Conservation (phyloP, 1,139 yeast species). For the Saccharomycopsis phalli region DNA sequence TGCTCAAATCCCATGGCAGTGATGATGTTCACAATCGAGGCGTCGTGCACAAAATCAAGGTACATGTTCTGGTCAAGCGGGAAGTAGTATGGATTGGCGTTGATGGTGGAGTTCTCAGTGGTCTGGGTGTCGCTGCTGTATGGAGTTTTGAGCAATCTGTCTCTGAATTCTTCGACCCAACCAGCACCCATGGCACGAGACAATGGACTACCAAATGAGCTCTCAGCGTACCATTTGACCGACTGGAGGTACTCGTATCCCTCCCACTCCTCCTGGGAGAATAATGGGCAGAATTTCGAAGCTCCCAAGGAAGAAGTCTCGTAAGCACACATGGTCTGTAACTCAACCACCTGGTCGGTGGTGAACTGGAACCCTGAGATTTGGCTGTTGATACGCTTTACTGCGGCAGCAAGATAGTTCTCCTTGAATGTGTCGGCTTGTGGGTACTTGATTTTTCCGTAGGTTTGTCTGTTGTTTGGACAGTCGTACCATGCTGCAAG, state of each 20-base stretch:
- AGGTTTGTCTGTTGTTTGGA: constrained; percentile 28
- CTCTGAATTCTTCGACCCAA: constrained; percentile 21
- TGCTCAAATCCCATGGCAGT: constrained; percentile 22
- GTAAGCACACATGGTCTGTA: constrained; percentile 29
- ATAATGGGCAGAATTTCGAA: constrained; percentile 27
- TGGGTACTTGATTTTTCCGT: constrained; percentile 18
- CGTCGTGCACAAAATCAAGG: constrained; percentile 22
- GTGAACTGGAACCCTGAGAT: constrained; percentile 28
- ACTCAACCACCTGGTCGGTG: constrained; percentile 23
- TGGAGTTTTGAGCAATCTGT: constrained; percentile 20
- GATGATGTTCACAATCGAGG: constrained; percentile 19
- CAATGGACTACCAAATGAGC: constrained; percentile 22
- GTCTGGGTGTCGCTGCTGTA: constrained; percentile 16
- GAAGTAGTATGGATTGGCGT: constrained; percentile 20
- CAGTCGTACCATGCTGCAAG: constrained; percentile 34
- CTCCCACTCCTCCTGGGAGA: constrained; percentile 28
- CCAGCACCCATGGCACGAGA: constrained; percentile 21
- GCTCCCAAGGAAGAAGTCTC: constrained; percentile 28
- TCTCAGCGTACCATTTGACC: constrained; percentile 23
- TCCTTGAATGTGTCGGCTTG: constrained; percentile 28
- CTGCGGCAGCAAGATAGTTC: constrained; percentile 25
- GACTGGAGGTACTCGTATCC: constrained; percentile 26
- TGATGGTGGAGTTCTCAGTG: constrained; percentile 21
- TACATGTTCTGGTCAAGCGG: constrained; percentile 21
- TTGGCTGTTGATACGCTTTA: constrained; percentile 25